Base-by-base conservation (phyloP, 2,329 filamentous ascomycete species). In the Clonostachys rosea region DNA sequence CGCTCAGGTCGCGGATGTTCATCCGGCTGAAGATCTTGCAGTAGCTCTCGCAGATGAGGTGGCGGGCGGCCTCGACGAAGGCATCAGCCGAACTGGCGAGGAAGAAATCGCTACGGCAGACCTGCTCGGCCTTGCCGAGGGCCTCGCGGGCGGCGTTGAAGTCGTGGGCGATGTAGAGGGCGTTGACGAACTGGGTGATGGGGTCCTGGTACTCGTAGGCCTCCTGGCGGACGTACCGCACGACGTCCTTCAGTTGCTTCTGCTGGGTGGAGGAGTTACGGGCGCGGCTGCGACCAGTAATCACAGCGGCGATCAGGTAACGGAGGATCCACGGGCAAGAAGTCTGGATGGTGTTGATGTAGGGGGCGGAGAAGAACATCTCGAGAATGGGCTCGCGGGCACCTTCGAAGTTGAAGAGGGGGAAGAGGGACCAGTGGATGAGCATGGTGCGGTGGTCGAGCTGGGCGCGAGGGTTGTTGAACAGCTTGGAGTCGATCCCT, bases 21-120 rank as follows among this genome's bases (percentile, higher is more conserved):
- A 99, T 99, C 59, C 92, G 83, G 66, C 95, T 91, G 71, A 97
- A 95, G 67, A 99, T 99, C 83, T 97, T 97, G 89, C 94, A 99
- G 81, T 99, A 99, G 68, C 85, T 91, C 78, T 99, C 94, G 47
- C 92, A 97, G 68, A 99, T 97, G 51, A 99, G 78, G 76, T 99
- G 94, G 63, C 94, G 82, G 37, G 94, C 94, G 43, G 90, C 86
- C 63, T 97, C 92, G 54, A 99, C 89, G 64, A 99, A 99, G 40
- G 84, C 78, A 59, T 97, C 92, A 34, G 89, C 84, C 5, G 88
- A 83, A 17, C 84, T 86, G 48, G 87, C 83, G 49, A 99, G 81
- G 86, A 99, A 99, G 79, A 99, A 97, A 71, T 99, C 94, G 61
- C 84, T 83, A 59, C 89, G 87, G 59, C 96, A 81, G 54, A 99